Evolutionary conservation across 2,329 filamentous ascomycete genomes (phyloP).

Genomic region (Fusarium gaditjirri): DNA sequence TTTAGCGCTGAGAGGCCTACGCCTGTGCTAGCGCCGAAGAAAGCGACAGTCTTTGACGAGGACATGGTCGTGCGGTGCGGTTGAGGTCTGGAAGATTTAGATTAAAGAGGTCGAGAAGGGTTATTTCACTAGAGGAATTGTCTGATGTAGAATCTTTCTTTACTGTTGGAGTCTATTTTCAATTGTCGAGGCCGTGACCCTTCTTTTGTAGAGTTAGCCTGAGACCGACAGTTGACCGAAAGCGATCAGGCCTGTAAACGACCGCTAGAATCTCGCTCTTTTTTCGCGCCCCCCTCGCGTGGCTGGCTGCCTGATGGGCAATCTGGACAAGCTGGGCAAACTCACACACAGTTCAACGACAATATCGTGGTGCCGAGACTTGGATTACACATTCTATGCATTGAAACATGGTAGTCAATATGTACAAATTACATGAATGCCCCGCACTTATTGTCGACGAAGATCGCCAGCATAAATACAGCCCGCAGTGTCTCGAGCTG

Average conservation of each 20-base stretch:
- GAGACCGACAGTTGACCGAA: constrained; percentile 31
- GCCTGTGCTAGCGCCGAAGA: constrained; percentile 65
- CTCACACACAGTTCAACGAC: background rate
- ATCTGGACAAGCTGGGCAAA: background rate
- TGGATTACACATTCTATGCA: background rate
- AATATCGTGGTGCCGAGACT: accelerated
- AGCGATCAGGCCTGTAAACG: background rate
- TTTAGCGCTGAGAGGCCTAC: constrained; percentile 59
- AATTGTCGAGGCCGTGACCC: background rate
- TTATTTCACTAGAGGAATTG: too few relatives aligned
- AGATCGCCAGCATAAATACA: background rate
- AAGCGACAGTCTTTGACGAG: constrained; percentile 55
- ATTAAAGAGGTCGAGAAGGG: accelerated
- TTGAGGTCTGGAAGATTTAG: too few relatives aligned
- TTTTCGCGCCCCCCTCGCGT: background rate
- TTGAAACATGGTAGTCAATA: accelerated
- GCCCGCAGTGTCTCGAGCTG: background rate
- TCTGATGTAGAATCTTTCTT: too few relatives aligned
- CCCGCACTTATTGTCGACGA: background rate
- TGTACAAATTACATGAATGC: accelerated
- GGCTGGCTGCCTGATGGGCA: background rate
- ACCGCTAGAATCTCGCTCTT: background rate
- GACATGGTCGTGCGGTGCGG: background rate
- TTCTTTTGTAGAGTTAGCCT: background rate
- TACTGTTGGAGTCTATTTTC: background rate